phyloP scores from a whole-genome alignment of 371 early-diverging fungal species.

The Batkoa obscura region DNA sequence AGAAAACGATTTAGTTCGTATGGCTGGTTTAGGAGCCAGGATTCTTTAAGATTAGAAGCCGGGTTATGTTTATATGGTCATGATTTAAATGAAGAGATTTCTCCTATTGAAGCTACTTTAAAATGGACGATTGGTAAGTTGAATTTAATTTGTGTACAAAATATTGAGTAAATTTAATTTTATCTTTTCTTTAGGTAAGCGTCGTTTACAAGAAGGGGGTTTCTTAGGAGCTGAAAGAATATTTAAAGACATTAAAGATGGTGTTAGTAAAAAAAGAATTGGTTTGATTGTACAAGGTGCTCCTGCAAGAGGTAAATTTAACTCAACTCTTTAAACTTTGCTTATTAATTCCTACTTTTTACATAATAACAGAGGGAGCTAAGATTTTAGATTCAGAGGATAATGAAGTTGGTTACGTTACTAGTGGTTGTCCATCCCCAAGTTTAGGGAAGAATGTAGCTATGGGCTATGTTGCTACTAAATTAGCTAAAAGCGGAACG shows the following conservation, averaged over 20 bases:
- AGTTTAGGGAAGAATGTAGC: constrained; percentile 86
- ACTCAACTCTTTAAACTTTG: not conserved
- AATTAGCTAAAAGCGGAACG: constrained; percentile 73
- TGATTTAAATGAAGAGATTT: constrained; percentile 78
- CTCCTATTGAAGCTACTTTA: constrained; percentile 85
- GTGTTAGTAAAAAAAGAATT: constrained; percentile 58
- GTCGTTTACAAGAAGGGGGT: constrained; percentile 74
- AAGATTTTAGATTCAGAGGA: constrained; percentile 43
- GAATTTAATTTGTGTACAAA: not conserved
- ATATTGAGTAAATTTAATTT: constrained; percentile 13
- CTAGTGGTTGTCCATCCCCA: constrained; percentile 87
- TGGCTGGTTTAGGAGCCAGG: constrained; percentile 95
- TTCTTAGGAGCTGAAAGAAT: constrained; percentile 83
- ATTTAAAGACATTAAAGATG: constrained; percentile 68
- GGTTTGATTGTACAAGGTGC: constrained; percentile 83
- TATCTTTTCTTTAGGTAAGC: constrained; percentile 23
- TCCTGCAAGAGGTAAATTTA: constrained; percentile 55
- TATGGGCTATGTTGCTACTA: constrained; percentile 84
- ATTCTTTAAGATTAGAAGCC: constrained; percentile 88
- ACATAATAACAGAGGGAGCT: constrained; percentile 30
- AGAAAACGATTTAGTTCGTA: constrained; percentile 52
- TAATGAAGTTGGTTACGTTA: constrained; percentile 34
- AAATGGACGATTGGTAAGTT: constrained; percentile 79
- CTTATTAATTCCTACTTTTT: not conserved
- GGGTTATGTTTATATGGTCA: constrained; percentile 94